Evolutionary conservation across 1,284 basidiomycete genomes (phyloP).

Genomic region (Xerocomus amazonicus): DNA sequence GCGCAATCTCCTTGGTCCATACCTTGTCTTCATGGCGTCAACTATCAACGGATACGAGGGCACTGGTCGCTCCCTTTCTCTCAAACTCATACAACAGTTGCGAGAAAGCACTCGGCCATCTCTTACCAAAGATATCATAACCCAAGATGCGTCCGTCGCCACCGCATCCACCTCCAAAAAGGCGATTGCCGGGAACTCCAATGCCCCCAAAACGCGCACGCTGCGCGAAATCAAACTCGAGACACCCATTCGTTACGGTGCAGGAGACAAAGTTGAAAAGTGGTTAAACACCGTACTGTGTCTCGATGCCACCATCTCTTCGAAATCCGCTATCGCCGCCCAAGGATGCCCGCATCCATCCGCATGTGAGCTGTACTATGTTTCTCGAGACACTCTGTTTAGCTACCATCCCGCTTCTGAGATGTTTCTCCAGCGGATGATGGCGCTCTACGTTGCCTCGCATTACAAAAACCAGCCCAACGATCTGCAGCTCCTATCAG

Average conservation of each 20-base stretch:
- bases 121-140: conserved; percentile 53
- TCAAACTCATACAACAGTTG: conserved; percentile 97
- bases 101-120: conserved; percentile 82
- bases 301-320: conserved; percentile 82
- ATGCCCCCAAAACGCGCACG: conserved; percentile 67
- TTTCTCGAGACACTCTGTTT: conserved; percentile 96
- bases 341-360: conserved; percentile 92
- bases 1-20: conserved; percentile 92
- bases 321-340: conserved; percentile 43
- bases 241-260: conserved; percentile 90
- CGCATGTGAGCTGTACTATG: conserved; percentile 92
- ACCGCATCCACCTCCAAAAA: conserved; percentile 50
- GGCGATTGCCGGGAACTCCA: conserved; percentile 38
- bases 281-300: conserved; percentile 95
- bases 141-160: conserved; percentile 45
- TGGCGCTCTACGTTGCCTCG: conserved; percentile 94
- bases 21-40: conserved; percentile 97
- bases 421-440: conserved; percentile 96
- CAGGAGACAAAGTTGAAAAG: conserved; percentile 87
- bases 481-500: conserved; percentile 93
- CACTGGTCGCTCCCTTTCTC: conserved; percentile 93
- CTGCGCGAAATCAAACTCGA: conserved; percentile 94
- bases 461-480: conserved; percentile 99
- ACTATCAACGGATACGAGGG: conserved; percentile 99
- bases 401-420: conserved; percentile 97